phyloP scores from a whole-genome alignment of 805 yeast species.

The Saccharomycopsis fodiens region DNA sequence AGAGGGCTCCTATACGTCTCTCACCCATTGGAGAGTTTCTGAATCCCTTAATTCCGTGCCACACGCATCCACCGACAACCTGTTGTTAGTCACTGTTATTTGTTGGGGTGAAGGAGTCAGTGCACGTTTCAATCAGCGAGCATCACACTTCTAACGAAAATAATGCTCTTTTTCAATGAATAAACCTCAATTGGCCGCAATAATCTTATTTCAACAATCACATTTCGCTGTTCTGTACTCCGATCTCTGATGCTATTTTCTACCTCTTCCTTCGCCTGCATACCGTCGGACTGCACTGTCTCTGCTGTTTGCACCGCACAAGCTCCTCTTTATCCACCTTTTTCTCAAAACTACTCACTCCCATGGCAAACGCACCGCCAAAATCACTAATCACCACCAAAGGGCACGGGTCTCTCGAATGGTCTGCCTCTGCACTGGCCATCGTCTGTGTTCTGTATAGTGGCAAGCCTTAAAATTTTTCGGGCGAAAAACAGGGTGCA shows the following conservation, averaged over 20 bases:
- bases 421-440: slow-evolving; percentile 69
- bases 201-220: too few species aligned
- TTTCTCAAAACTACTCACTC: slow-evolving; percentile 54
- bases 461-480: neutral
- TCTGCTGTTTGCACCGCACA: too few species aligned
- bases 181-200: too few species aligned
- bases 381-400: slow-evolving; percentile 91
- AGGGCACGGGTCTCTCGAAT: slow-evolving; percentile 99
- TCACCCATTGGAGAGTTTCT: slow-evolving; percentile 97
- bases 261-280: too few species aligned
- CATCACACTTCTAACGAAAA: too few species aligned
- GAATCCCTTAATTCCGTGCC: slow-evolving; percentile 99
- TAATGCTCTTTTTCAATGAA: too few species aligned
- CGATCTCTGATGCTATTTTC: too few species aligned
- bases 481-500: neutral
- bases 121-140: too few species aligned
- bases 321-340: too few species aligned
- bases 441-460: slow-evolving; percentile 28
- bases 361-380: slow-evolving; percentile 99
- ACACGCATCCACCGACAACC: slow-evolving; percentile 90
- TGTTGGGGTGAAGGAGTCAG: neutral
- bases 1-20: slow-evolving; percentile 79
- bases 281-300: too few species aligned
- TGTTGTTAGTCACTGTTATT: slow-evolving; percentile 11
- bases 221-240: too few species aligned